phyloP scores from a whole-genome alignment of 495 filamentous ascomycete genomes.

The Annulohypoxylon moriforme region DNA sequence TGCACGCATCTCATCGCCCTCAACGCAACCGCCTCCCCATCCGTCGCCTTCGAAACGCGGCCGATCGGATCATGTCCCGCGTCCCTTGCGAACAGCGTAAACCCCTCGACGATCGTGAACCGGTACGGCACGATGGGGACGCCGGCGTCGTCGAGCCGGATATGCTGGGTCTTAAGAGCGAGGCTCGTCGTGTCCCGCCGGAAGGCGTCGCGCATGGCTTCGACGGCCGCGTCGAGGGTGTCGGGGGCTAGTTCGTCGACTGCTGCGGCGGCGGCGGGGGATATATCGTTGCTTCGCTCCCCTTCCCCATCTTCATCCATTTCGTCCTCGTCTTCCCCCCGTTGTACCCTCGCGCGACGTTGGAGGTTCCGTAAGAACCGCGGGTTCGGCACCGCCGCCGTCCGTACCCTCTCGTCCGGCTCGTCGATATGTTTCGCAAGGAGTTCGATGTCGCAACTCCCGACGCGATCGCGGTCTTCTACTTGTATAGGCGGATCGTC shows the following conservation, averaged over 20 bases:
- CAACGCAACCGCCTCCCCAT: background rate
- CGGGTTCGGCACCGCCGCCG: conserved; percentile 5
- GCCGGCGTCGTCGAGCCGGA: background rate
- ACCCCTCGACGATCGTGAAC: conserved; percentile 7
- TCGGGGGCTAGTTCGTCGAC: background rate
- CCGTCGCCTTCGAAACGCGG: background rate
- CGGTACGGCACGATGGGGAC: background rate
- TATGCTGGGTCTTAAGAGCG: background rate
- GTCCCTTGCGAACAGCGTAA: conserved; percentile 8
- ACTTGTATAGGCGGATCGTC: background rate
- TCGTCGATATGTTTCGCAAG: conserved; percentile 8
- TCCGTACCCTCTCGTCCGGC: background rate
- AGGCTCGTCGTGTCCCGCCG: background rate
- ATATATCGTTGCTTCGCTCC: background rate
- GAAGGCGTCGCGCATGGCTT: background rate
- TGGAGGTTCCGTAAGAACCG: background rate
- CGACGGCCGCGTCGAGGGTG: conserved; percentile 1
- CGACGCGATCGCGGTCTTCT: conserved; percentile 14
- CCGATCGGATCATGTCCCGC: background rate
- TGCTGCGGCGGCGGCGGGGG: background rate
- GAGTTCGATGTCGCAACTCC: conserved; percentile 5
- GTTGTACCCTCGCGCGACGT: background rate
- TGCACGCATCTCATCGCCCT: background rate
- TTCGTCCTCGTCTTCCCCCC: background rate
- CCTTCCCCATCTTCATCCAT: background rate